Evolutionary conservation across 208 protist species (phyloP).

Genomic region (Leptomonas pyrrhocoris): DNA sequence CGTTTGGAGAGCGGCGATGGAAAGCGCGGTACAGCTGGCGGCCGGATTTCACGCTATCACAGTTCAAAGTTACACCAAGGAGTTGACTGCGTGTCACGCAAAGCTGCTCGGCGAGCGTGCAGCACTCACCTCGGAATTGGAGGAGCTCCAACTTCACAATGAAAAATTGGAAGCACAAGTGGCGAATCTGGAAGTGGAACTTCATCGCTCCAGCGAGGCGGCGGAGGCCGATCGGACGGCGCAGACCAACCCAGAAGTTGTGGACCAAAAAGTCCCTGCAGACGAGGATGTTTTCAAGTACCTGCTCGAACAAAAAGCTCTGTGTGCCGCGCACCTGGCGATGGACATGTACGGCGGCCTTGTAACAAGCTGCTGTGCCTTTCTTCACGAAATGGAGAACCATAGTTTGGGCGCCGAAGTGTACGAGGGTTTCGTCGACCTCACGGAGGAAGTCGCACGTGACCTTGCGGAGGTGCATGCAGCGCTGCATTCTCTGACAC

Average conservation of each 20-base stretch:
- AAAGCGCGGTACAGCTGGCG: constrained; percentile 8
- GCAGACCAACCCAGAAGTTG: neutral
- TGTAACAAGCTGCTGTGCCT: constrained; percentile 6
- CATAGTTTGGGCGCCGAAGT: neutral
- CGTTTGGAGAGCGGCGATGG: constrained; percentile 16
- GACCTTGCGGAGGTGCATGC: constrained; percentile 28
- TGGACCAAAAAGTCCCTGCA: neutral
- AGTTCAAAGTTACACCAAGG: constrained; percentile 4
- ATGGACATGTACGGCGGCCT: constrained; percentile 22
- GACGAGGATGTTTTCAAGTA: neutral
- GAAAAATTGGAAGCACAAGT: constrained; percentile 10
- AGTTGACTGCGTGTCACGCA: constrained; percentile 10
- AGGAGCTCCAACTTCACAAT: constrained; percentile 19
- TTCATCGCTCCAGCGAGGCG: neutral
- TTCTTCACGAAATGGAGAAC: neutral
- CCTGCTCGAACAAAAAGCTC: constrained; percentile 11
- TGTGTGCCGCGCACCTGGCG: constrained; percentile 7
- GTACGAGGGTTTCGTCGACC: neutral
- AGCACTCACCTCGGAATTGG: constrained; percentile 5
- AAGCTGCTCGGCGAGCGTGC: constrained; percentile 7
- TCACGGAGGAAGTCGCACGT: constrained; percentile 11
- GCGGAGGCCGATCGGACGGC: neutral
- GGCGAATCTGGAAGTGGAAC: neutral
- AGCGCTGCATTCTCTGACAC: neutral
- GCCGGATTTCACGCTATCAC: neutral